Evolutionary conservation across 2,329 filamentous ascomycete species (phyloP), one percentile per base, ranked within the genome.

Genomic region (Chaetomium olivaceum): DNA sequence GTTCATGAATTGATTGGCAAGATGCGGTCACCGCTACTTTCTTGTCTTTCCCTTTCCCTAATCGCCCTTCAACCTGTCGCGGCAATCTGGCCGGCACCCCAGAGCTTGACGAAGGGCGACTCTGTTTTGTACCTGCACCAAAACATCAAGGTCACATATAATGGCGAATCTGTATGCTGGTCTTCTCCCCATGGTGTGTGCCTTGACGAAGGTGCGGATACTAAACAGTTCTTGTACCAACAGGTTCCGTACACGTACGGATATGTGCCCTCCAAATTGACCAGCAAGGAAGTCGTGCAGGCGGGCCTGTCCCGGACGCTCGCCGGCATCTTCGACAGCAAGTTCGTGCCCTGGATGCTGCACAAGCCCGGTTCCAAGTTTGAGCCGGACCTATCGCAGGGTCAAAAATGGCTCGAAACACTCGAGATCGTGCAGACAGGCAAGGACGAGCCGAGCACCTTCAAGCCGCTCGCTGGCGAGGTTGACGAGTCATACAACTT

Each of bases 341-440:
- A 85, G 71, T 87, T 93, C 68, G 84, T 92, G 19, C 91, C 92
- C 0, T 95, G 91, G 91, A 92, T 89, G 78, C 85, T 95, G 63
- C 84, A 90, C 68, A 82, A 85, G 27, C 85, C 89, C 39, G 82
- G 87, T 70, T 82, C 84, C 63, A 73, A 85, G 50, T 90, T 87
- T 69, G 90, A 94, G 76, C 91, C 92, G 0, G 75, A 77, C 9
- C 74, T 79, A 8, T 72, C 75, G 25, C 72, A 76, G 29, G 71
- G 72, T 59, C 80, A 83, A 71, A 81, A 75, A 3, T 83, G 79
- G 69, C 81, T 95, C 71, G 82, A 78, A 52, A 81, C 79, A n/a
- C 81, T 95, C 55, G 75, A 79, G 21, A 87, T 95, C 69, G 80
- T 80, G 16, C 87, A 92, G 74, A 87, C 84, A 5, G 76, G 76